Evolutionary conservation across 768 basidiomycete genomes (phyloP).

Genomic region (Inosperma sp.): DNA sequence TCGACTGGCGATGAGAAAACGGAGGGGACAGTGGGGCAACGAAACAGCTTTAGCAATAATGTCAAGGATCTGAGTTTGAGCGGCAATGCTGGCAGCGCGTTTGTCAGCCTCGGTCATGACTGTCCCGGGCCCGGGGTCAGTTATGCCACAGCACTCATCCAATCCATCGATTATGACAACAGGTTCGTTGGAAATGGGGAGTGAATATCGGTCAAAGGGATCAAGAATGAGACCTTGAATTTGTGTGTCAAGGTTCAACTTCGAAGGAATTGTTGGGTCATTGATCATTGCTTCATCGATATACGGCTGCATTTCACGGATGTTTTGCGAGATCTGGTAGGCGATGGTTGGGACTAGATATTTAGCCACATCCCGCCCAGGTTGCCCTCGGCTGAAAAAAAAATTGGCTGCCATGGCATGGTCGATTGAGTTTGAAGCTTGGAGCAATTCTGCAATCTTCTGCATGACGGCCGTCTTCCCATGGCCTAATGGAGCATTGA

Average conservation of each 20-base stretch:
- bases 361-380: not conserved
- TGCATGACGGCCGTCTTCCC: constrained; percentile 21
- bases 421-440: no score
- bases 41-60: constrained; percentile 2
- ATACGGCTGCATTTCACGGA: not conserved
- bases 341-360: constrained; percentile 8
- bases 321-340: constrained; percentile 4
- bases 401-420: constrained; percentile 2
- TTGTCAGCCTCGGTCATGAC: constrained; percentile 8
- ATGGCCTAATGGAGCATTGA: constrained; percentile 19
- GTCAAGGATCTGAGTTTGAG: constrained; percentile 9
- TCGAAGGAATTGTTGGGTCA: not conserved
- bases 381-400: constrained; percentile 7
- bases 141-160: not conserved
- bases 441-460: constrained; percentile 7
- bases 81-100: constrained; percentile 11
- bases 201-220: no score
- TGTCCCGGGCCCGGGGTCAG: constrained; percentile 10
- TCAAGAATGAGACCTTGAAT: not conserved
- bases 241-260: no score
- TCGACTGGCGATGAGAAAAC: constrained; percentile 14
- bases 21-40: not conserved
- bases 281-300: not conserved
- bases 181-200: no score
- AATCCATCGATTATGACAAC: no score